Conservation (phyloP, 805 yeast species). For the Kodamaea kakaduensis region DNA sequence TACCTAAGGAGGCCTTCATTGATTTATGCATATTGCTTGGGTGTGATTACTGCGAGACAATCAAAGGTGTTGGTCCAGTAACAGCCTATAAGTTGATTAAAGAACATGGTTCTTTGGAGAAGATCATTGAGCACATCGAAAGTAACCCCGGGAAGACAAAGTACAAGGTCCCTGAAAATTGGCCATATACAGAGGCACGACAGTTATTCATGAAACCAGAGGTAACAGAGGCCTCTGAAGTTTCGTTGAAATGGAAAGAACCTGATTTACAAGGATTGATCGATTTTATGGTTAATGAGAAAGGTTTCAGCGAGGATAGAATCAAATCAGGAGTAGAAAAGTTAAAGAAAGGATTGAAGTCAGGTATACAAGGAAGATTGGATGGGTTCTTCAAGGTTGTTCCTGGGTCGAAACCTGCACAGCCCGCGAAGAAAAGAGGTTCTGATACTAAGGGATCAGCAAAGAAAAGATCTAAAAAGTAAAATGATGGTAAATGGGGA, state of each 20-base stretch:
- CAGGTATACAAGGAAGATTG: conserved; percentile 85
- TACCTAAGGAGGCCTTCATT: conserved; percentile 69
- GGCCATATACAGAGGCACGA: conserved; percentile 91
- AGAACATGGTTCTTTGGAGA: conserved; percentile 79
- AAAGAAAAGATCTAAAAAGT: too few species aligned
- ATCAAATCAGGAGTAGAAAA: conserved; percentile 83
- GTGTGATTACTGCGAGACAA: conserved; percentile 95
- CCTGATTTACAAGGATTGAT: conserved; percentile 85
- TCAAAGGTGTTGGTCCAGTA: conserved; percentile 93
- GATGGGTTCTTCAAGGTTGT: conserved; percentile 86
- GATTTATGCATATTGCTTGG: conserved; percentile 93
- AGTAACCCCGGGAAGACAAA: conserved; percentile 54
- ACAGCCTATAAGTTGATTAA: conserved; percentile 86
- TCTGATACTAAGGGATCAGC: conserved; percentile 26
- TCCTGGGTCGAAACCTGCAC: conserved; percentile 31
- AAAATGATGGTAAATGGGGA: too few species aligned
- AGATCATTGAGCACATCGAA: conserved; percentile 62
- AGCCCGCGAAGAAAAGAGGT: conserved; percentile 34
- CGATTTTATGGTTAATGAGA: conserved; percentile 77
- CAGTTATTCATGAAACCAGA: conserved; percentile 82
- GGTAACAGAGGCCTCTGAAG: conserved; percentile 54
- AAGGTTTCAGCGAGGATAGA: conserved; percentile 92
- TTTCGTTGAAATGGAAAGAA: conserved; percentile 78
- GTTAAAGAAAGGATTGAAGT: conserved; percentile 74
- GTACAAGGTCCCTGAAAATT: conserved; percentile 84